Evolutionary conservation across 345 rosid genomes (phyloP).

Genomic region (Erucastrum elatum): DNA sequence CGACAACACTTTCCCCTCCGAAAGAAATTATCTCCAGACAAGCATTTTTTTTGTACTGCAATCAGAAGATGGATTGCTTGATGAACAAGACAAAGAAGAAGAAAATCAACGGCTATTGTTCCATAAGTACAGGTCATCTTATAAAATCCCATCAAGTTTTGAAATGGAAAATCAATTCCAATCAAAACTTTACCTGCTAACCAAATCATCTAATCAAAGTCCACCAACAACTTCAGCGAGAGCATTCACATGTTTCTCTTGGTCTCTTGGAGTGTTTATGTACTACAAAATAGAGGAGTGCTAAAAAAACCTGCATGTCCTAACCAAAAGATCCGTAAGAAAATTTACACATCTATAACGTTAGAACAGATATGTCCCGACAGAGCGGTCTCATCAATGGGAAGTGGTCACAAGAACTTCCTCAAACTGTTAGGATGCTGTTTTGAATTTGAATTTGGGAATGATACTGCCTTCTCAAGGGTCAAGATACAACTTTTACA

Average conservation of each 20-base stretch:
- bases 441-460: slow-evolving; percentile 26
- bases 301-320: slow-evolving; percentile 26
- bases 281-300: slow-evolving; percentile 23
- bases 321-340: slow-evolving; percentile 10
- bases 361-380: neutral
- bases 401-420: slow-evolving; percentile 33
- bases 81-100: too few species aligned
- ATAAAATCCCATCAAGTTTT: slow-evolving; percentile 28
- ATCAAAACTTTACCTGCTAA: neutral
- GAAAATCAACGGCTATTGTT: neutral
- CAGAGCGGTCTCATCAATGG: slow-evolving; percentile 33
- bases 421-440: slow-evolving; percentile 31
- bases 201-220: slow-evolving; percentile 12
- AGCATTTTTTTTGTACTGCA: too few species aligned
- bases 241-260: slow-evolving; percentile 3
- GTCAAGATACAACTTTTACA: too few species aligned
- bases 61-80: too few species aligned
- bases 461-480: too few species aligned
- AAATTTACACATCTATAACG: slow-evolving; percentile 7
- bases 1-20: too few species aligned
- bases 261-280: neutral
- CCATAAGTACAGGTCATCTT: slow-evolving; percentile 24
- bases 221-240: slow-evolving; percentile 25
- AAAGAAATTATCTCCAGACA: too few species aligned
- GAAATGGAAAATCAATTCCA: slow-evolving; percentile 28